Base-by-base conservation (phyloP, 2,329 filamentous ascomycete genomes). In the Fusarium penzigii region DNA sequence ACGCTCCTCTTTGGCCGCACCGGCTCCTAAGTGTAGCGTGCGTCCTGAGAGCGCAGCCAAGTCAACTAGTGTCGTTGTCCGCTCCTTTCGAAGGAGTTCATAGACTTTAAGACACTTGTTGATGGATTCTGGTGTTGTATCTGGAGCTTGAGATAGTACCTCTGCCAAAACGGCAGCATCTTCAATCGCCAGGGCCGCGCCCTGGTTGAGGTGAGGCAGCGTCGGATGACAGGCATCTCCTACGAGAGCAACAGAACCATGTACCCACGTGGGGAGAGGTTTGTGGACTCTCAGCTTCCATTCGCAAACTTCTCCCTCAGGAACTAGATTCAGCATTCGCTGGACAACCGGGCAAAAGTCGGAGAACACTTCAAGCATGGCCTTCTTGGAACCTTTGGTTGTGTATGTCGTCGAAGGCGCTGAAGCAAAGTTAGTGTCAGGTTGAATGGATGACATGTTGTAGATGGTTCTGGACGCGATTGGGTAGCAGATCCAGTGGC, bases 401-500 rank as follows among this genome's bases (percentile, higher is more conserved):
- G 84, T 87, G 75, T 86, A 88, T 0, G 81, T 85, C 38, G 76
- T 77, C 32, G 76, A 79, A 9, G 80, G 78, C 3, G 83, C 81
- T 10, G 76, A 75, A 12, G 83, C 81, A 49, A 84, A 85, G 65
- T 84, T 80, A 57, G 70, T 72, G 62, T 87, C 84, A 3, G 84
- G 84, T 66, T 87, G 84, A 29, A 81, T 76, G 11, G 83, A 78
- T 12, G 83, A 84, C 34, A 87, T 72, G 69, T 87, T 87, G 72
- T 86, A 87, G 61, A 86, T 79, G 36, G 77, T 78, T 63, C 89
- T 84, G 65, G 78, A 81, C 55, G 82, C 79, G 41, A 93, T 85
- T 0, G 88, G 85, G 67, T 92, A 93, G 0, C 87, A 87, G 61
- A 92, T 89, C 68, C 91, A 88, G 70, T 92, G 89, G 1, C 87